Base-by-base conservation (phyloP, 179 eudicot genomes). In the Silene vulgaris region DNA sequence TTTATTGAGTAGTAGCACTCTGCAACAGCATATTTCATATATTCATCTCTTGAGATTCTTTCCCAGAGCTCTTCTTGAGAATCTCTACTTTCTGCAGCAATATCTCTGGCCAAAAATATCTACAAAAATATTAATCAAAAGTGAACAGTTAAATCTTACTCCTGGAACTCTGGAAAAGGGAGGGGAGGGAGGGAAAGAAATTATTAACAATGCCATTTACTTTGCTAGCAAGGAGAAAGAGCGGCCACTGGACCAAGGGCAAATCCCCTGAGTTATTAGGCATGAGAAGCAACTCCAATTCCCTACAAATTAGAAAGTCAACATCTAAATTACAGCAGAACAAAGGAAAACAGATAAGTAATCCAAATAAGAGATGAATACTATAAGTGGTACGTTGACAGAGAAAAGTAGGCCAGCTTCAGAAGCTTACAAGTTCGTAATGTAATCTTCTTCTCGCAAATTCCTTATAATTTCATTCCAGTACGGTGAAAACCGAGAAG, bases 171-270 rank as follows among this genome's bases (percentile, higher is more conserved):
- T 72, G 35, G 35, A 16, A 32, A 52, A 0, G 12, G n/a, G 35
- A 0, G 12, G n/a, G 35, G 50, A 32, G 19, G 20, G 52, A 12
- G 5, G 26, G 65, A 57, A 26, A n/a, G 75, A 30, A 7, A 71
- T 23, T 1, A n/a, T 43, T 32, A 48, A 32, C 50, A 70, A 52
- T 8, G 67, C 50, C 20, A 69, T n/a, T 16, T 21, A 96, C 99
- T 97, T 96, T 93, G 97, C 99, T 96, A 60, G 91, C 98, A 77
- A 96, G 89, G 79, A 96, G 98, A 78, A 96, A 96, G 76, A 96
- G 97, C 35, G 99, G 99, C 98, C 99, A 96, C 85, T 96, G 99
- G 76, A 96, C 93, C 87, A 96, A 83, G 62, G 97, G 91, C 69
- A 93, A 79, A 74, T 78, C 83, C 71, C 90, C 93, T 75, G 87